phyloP scores from a whole-genome alignment of 208 protist species.

The Zelonia costaricensis region DNA sequence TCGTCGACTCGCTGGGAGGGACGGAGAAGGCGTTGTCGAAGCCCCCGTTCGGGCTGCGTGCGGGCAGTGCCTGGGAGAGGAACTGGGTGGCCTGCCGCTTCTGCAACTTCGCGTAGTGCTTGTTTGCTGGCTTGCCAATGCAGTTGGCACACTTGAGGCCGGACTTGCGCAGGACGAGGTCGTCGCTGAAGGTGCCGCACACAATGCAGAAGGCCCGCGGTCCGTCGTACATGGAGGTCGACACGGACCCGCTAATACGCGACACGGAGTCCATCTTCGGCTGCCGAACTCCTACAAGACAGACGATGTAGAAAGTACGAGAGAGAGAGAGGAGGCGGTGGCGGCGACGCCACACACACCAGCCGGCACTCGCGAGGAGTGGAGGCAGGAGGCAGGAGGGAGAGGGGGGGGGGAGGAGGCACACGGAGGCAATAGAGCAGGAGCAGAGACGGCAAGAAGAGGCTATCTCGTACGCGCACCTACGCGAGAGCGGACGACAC shows the following conservation, averaged over 20 bases:
- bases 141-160: constrained; percentile 59
- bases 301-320: too few species aligned
- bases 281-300: too few species aligned
- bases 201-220: constrained; percentile 56
- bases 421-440: too few species aligned
- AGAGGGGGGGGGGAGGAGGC: too few species aligned
- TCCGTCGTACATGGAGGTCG: background rate
- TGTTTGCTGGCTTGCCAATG: constrained; percentile 52
- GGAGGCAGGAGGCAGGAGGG: too few species aligned
- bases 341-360: too few species aligned
- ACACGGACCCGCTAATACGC: background rate
- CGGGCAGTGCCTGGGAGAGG: constrained; percentile 9
- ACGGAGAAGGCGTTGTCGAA: background rate
- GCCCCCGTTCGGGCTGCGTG: background rate
- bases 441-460: too few species aligned
- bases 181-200: constrained; percentile 38
- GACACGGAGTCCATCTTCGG: constrained; percentile 2
- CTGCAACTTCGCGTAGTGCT: constrained; percentile 36
- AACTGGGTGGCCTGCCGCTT: constrained; percentile 40
- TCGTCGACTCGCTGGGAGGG: background rate
- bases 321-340: too few species aligned
- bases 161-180: constrained; percentile 48
- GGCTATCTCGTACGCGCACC: too few species aligned
- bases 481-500: too few species aligned
- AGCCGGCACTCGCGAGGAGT: too few species aligned